These are phyloP conservation scores for Detonula confervacea DNA, from an alignment of 352 stramenopile genomes.

Conservation along the genomic window DNA sequence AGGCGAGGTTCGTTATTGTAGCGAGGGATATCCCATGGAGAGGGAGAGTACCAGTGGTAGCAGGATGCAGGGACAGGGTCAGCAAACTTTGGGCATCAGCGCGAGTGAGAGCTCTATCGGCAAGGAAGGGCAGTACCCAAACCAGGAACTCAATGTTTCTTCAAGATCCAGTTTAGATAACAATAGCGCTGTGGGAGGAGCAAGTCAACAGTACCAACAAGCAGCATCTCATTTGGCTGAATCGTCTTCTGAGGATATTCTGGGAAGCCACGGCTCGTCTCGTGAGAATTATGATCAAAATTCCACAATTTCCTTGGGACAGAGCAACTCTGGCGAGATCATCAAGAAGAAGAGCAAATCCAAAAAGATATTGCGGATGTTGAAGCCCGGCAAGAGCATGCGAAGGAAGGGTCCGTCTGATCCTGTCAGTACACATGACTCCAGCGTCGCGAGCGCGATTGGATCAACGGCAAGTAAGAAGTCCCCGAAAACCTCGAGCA, in stretches of 20 bases:
- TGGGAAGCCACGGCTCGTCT: constrained; percentile 2
- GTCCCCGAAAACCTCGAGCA: constrained; percentile 16
- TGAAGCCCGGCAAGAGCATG: constrained; percentile 33
- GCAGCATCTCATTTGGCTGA: neutral
- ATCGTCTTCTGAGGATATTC: constrained; percentile 11
- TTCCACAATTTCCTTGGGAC: constrained; percentile 1
- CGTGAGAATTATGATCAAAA: constrained; percentile 31
- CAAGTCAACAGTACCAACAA: neutral
- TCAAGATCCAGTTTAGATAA: constrained; percentile 21
- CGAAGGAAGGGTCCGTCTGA: constrained; percentile 17
- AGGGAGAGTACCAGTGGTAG: constrained; percentile 28
- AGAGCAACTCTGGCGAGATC: neutral
- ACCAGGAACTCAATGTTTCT: constrained; percentile 11
- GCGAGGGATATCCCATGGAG: constrained; percentile 45
- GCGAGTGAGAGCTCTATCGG: constrained; percentile 35
- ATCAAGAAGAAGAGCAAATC: constrained; percentile 47
- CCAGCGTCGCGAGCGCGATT: neutral
- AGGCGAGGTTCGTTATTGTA: constrained; percentile 24
- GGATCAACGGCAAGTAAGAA: neutral
- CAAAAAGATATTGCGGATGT: constrained; percentile 50
- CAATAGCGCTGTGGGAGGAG: constrained; percentile 1
- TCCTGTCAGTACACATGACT: neutral
- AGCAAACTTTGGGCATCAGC: constrained; percentile 25
- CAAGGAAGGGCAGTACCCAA: constrained; percentile 5
- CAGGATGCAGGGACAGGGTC: constrained; percentile 23